Evolutionary conservation across 257 asterid genomes (phyloP).

Genomic region (Knoxia roxburghii): DNA sequence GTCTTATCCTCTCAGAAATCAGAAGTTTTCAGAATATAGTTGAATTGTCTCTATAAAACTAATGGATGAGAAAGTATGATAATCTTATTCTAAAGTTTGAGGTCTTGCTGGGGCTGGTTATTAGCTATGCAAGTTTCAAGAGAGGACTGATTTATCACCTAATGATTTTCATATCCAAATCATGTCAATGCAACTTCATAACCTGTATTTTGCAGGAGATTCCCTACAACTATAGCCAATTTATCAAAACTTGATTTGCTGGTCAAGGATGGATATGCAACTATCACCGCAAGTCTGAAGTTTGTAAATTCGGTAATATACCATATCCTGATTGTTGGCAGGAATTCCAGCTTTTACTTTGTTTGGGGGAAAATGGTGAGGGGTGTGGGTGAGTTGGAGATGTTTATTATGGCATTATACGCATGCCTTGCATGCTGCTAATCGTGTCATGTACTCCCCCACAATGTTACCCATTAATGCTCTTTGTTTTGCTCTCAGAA

Average conservation of each 20-base stretch:
- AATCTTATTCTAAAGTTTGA: not conserved
- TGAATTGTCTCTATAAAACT: not conserved
- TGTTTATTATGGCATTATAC: too few relatives aligned
- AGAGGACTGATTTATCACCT: not conserved
- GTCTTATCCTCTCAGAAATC: not conserved
- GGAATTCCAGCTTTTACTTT: not conserved
- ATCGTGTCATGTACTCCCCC: too few relatives aligned
- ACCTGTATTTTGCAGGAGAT: slow-evolving; percentile 51
- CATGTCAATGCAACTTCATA: not conserved
- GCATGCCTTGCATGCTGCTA: too few relatives aligned
- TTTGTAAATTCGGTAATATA: slow-evolving; percentile 59
- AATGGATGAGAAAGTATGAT: not conserved
- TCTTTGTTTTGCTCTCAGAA: not conserved
- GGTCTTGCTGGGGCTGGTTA: not conserved
- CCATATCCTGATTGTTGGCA: not conserved
- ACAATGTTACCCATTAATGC: too few relatives aligned
- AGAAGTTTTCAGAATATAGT: not conserved
- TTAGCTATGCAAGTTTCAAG: slow-evolving; percentile 1
- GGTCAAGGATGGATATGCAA: slow-evolving; percentile 76
- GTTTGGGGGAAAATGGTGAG: not conserved
- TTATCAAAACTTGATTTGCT: slow-evolving; percentile 65
- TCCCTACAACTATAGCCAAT: slow-evolving; percentile 66
- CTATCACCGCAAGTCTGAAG: slow-evolving; percentile 56
- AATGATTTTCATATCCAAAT: not conserved
- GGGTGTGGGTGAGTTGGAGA: too few relatives aligned